Evolutionary conservation across 768 basidiomycete genomes (phyloP).

Genomic region (Lanmaoa rubissima): DNA sequence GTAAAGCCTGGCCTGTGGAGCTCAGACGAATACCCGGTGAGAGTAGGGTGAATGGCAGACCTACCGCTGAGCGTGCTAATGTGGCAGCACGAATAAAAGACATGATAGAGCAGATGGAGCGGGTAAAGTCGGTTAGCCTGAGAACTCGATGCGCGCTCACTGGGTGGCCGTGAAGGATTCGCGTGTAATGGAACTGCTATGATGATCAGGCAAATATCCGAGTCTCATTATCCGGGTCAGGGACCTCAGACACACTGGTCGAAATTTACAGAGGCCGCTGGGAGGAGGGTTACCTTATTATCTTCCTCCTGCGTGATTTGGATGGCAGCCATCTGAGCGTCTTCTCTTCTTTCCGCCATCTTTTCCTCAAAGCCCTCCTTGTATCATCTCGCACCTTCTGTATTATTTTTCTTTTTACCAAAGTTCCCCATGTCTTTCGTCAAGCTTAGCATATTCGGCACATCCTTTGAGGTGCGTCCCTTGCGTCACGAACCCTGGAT

Average conservation of each 20-base stretch:
- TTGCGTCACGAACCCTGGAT: constrained; percentile 12
- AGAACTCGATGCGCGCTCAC: background rate
- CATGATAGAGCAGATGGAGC: constrained; percentile 31
- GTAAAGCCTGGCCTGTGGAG: constrained; percentile 41
- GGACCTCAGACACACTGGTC: constrained; percentile 25
- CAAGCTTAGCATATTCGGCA: constrained; percentile 98
- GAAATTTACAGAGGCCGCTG: constrained; percentile 10
- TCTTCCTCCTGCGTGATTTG: constrained; percentile 9
- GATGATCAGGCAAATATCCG: background rate
- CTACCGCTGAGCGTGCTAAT: constrained; percentile 44
- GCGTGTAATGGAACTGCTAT: background rate
- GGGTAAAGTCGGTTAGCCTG: background rate
- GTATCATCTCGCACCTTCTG: background rate
- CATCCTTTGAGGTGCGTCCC: constrained; percentile 82
- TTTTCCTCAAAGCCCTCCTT: background rate
- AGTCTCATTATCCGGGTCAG: background rate
- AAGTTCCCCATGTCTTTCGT: constrained; percentile 76
- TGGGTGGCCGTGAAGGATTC: background rate
- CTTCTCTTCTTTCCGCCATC: constrained; percentile 18
- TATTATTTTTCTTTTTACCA: background rate
- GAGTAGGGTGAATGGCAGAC: background rate
- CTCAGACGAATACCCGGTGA: background rate
- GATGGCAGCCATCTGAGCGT: constrained; percentile 9
- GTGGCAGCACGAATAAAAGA: constrained; percentile 41
- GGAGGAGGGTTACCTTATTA: constrained; percentile 19